A percentile compares a stretch with the other conserved stretches of the same genome.
phyloP scores from a whole-genome alignment of 257 asterid genomes.

The Solanum raphanifolium region DNA sequence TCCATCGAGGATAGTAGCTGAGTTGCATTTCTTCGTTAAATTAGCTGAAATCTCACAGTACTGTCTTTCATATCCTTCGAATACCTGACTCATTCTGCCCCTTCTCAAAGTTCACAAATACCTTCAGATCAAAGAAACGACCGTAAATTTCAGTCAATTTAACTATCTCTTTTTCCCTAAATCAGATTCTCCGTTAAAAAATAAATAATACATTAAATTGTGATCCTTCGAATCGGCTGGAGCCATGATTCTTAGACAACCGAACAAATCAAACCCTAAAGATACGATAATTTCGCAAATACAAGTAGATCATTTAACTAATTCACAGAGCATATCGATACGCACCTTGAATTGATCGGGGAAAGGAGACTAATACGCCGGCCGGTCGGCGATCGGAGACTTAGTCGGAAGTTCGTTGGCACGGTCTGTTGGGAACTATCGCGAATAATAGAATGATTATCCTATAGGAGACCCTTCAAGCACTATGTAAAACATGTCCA shows the following conservation, averaged over 20 bases:
- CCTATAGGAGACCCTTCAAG: neutral
- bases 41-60: slow-evolving; percentile 78
- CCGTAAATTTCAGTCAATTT: neutral
- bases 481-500: neutral
- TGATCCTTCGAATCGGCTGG: neutral
- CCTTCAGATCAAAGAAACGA: slow-evolving; percentile 17
- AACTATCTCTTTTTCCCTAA: neutral
- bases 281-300: neutral
- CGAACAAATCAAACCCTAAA: neutral
- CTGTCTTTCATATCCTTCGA: slow-evolving; percentile 77
- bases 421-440: neutral
- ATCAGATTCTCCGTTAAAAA: neutral
- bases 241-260: neutral
- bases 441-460: neutral
- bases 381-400: neutral
- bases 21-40: slow-evolving; percentile 44
- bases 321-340: neutral
- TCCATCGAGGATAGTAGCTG: slow-evolving; percentile 53
- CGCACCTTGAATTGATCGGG: neutral
- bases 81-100: slow-evolving; percentile 55
- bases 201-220: neutral
- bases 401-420: neutral
- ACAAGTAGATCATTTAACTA: neutral
- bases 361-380: neutral
- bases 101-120: neutral